Percentiles rank a stretch among this genome's conserved stretches.
Evolutionary conservation across 1,284 basidiomycete species (phyloP).

Genomic region (Apiotrichum domesticum): DNA sequence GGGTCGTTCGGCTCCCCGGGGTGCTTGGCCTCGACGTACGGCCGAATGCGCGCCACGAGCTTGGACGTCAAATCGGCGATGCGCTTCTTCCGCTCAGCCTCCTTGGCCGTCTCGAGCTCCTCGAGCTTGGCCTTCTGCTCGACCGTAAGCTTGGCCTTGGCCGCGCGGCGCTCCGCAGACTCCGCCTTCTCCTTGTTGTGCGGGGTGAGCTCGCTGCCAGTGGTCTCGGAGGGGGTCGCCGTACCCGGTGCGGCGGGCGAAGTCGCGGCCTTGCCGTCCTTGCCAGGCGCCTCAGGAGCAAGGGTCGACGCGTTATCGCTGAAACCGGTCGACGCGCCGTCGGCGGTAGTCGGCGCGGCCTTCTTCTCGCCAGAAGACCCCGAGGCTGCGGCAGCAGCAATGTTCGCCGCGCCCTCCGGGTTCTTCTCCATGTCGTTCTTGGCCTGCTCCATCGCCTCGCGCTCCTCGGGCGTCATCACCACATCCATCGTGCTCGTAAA

Average conservation of each 20-base stretch:
- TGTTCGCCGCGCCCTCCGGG: conserved; percentile 1
- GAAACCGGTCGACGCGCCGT: conserved; percentile 11
- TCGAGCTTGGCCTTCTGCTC: conserved; percentile 79
- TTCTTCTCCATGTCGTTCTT: conserved; percentile 18
- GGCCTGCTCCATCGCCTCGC: conserved; percentile 69
- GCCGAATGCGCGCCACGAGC: conserved; percentile 73
- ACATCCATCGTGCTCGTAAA: conserved; percentile 48
- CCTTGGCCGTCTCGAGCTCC: conserved; percentile 70
- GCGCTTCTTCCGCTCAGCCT: conserved; percentile 68
- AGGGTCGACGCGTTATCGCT: background rate
- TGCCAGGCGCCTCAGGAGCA: conserved; percentile 11
- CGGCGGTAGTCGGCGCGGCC: conserved; percentile 13
- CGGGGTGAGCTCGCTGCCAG: conserved; percentile 21
- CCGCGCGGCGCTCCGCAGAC: conserved; percentile 48
- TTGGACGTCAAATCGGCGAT: conserved; percentile 66
- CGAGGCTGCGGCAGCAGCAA: conserved; percentile 8
- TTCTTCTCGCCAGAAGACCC: conserved; percentile 4
- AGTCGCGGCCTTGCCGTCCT: conserved; percentile 12
- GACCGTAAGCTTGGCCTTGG: conserved; percentile 60
- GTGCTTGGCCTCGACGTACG: conserved; percentile 79
- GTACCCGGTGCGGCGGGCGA: background rate
- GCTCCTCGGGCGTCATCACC: conserved; percentile 75
- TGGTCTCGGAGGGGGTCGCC: conserved; percentile 17
- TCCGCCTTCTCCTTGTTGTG: conserved; percentile 26
- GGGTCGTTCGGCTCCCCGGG: conserved; percentile 81